Percentiles rank a stretch among this genome's conserved stretches.
Evolutionary conservation across 208 protist genomes (phyloP).

Genomic region (Crithidia brevicula): DNA sequence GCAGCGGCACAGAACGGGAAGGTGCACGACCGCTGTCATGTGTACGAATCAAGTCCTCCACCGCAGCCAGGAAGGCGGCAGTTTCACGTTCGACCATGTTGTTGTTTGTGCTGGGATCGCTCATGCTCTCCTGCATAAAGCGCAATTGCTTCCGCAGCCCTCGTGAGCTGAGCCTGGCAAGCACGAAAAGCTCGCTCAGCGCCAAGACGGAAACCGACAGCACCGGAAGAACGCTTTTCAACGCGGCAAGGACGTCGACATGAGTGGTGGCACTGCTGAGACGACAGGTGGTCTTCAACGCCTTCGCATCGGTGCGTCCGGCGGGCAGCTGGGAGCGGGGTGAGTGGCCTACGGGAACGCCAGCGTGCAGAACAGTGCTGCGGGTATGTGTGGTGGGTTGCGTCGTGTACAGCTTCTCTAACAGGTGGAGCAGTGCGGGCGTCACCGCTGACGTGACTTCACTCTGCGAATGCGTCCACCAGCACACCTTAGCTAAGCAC

Average conservation of each 20-base stretch:
- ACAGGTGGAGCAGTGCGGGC: conserved; percentile 8
- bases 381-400: background rate
- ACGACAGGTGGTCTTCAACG: background rate
- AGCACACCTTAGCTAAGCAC: background rate
- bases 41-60: background rate
- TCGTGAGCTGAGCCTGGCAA: conserved; percentile 1
- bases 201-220: conserved; percentile 10
- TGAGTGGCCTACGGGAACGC: conserved; percentile 12
- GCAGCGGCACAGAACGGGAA: background rate
- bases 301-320: background rate
- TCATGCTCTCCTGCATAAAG: background rate
- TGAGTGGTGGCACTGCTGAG: conserved; percentile 28
- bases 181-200: conserved; percentile 19
- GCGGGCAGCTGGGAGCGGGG: background rate
- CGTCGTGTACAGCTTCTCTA: background rate
- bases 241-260: conserved; percentile 3
- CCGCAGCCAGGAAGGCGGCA: background rate
- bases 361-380: conserved; percentile 21
- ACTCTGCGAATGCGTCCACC: conserved; percentile 25
- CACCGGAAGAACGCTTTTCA: conserved; percentile 7
- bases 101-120: no score
- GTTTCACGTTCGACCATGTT: background rate
- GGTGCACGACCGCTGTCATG: background rate
- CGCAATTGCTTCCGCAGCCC: conserved; percentile 10
- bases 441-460: conserved; percentile 14